Base-by-base conservation (phyloP, 768 basidiomycete genomes). In the Russula olivacea region DNA sequence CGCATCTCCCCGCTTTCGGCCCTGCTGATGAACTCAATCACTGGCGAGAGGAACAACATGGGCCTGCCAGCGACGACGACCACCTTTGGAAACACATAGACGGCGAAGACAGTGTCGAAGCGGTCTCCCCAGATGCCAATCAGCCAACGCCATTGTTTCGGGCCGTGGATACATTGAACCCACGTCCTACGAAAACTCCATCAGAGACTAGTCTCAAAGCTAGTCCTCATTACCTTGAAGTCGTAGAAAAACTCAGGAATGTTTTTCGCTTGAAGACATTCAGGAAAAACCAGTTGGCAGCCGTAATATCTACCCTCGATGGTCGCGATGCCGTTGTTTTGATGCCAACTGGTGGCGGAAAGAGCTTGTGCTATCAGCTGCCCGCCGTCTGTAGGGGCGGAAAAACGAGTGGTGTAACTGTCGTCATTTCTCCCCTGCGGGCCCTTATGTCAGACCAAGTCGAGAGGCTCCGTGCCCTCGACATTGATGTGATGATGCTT, bases 311-410 rank as follows among this genome's bases (percentile, higher is more conserved):
- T 17, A 85, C 89, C 0, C 76, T 99, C 73, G 78, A 80, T 2
- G 93, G 89, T 9, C 82, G 79, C 59, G 96, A 98, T 70, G 91
- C 93, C 19, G 93, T 98, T 67, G 91, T 98, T 19, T 80, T 98
- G 9, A 95, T 98, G 85, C 97, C 97, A 1, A 99, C 97, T 1
- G 94, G 93, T 40, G 93, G 93, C 4, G 93, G 93, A 0, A 94
- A 95, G 75, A 90, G 88, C 69, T 77, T 94, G 43, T 93, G 89
- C 68, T 93, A 87, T 73, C 87, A 98, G 72, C 85, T 98, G 1
- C 97, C 97, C 0, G 95, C 93, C 2, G 80, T 97, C 38, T 91
- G 93, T 69, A 74, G 75, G 41, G 76, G 75, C 7, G 92, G 91
- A 1, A 81, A 76, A 69, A 92, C 89, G 0, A 78, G 76, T 58